Base-by-base conservation (phyloP, 352 stramenopile genomes). In the Phytophthora lateralis region DNA sequence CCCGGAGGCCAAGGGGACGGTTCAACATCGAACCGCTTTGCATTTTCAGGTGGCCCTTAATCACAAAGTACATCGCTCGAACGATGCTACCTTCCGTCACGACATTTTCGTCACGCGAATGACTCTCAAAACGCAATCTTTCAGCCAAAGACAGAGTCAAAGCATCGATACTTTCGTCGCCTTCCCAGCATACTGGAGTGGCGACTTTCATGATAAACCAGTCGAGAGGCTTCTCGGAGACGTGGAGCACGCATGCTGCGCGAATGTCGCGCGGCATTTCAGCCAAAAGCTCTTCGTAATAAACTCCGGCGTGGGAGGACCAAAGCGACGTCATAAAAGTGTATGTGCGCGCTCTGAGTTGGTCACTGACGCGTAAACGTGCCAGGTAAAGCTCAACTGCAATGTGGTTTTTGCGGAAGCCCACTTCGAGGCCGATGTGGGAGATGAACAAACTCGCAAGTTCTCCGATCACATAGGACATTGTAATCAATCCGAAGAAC, bases 41-140 rank as follows among this genome's bases (percentile, higher is more conserved):
- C 20, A 76, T 66, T 7, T 79, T 73, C 1, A 91, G 60, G 18
- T 80, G 44, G 1, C 82, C 82, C 12, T 80, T 77, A 6, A 88
- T 69, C 46, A 91, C 82, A 61, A 90, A 90, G 58, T 88, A 89
- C 75, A 90, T 87, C 27, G 76, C 70, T 39, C 72, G 75, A 5
- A 73, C 49, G 51, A 90, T 84, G 18, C 62, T 82, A 0, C 80
- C 80, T 65, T 91, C 78, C 18, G 74, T 62, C 7, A 91, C 58
- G 2, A 90, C 78, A 12, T 55, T 71, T 34, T 91, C 82, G 29
- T 82, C 75, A 14, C 78, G 71, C 9, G 80, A 78, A 26, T 87
- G 90, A 20, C 77, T 73, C 51, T 90, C 76, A 34, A 89, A 89
- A 10, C 68, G 70, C 1, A 91, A 50, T 10, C 76, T 62, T 14